These are phyloP conservation scores for Cornus suecica DNA, from an alignment of 148 eudicot genomes.

Conservation along the genomic window DNA sequence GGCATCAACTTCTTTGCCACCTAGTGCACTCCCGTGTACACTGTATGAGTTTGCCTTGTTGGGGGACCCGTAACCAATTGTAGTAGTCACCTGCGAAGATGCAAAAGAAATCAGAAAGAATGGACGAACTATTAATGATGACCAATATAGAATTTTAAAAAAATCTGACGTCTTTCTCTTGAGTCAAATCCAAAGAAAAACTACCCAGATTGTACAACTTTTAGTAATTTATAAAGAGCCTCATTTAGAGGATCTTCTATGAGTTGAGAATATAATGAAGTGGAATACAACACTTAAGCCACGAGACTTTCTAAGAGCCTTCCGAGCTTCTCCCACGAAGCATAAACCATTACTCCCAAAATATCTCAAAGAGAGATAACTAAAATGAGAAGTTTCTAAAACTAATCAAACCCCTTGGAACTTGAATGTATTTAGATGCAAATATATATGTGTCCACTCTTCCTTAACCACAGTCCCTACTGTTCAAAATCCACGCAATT, in stretches of 20 bases:
- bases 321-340: neutral
- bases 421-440: neutral
- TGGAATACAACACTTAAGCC: neutral
- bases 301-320: neutral
- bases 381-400: neutral
- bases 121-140: neutral
- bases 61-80: conserved; percentile 96
- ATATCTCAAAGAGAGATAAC: neutral
- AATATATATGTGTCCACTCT: neutral
- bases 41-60: conserved; percentile 96
- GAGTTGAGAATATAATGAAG: neutral
- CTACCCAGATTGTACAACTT: neutral
- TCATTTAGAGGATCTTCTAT: neutral
- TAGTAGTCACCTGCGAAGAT: conserved; percentile 75
- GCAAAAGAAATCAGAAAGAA: neutral
- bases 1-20: conserved; percentile 95
- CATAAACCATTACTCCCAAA: neutral
- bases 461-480: neutral
- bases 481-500: conserved; percentile 4
- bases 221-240: neutral
- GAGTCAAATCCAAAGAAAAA: neutral
- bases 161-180: neutral
- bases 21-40: conserved; percentile 94
- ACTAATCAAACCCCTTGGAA: neutral
- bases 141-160: neutral